A percentile compares a stretch with the other conserved stretches of the same genome.
Conservation (phyloP, 1,284 basidiomycete species). For the Fistulina hepatica region DNA sequence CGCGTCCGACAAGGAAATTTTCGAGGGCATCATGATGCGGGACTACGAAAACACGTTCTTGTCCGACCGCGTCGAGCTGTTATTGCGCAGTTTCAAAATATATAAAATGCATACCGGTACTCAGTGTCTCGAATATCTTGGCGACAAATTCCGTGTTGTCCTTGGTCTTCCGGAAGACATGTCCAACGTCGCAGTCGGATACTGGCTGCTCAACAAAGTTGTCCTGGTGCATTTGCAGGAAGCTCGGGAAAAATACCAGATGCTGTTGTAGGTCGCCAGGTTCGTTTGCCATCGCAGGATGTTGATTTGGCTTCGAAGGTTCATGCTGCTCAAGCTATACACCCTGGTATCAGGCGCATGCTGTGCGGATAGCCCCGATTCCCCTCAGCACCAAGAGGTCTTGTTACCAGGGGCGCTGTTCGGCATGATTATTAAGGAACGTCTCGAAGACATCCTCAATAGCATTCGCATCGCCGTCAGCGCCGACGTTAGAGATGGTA, state of each 20-base stretch:
- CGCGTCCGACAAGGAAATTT: constrained; percentile 95
- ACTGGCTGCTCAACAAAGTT: constrained; percentile 78
- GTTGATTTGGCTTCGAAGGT: constrained; percentile 36
- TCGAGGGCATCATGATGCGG: constrained; percentile 95
- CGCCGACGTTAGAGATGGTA: constrained; percentile 65
- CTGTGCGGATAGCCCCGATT: constrained; percentile 96
- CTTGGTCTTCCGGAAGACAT: constrained; percentile 90
- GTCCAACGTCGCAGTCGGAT: constrained; percentile 77
- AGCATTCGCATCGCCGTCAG: constrained; percentile 66
- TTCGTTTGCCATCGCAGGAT: neutral
- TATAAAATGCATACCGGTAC: constrained; percentile 85
- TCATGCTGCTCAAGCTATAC: constrained; percentile 97
- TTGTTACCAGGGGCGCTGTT: constrained; percentile 91
- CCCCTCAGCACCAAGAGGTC: constrained; percentile 97
- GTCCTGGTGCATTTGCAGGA: constrained; percentile 85
- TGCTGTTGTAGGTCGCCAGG: constrained; percentile 76
- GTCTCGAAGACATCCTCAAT: constrained; percentile 83
- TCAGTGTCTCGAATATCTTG: constrained; percentile 94
- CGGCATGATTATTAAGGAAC: constrained; percentile 97
- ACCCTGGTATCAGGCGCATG: constrained; percentile 86
- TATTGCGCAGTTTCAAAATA: constrained; percentile 94
- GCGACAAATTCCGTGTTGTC: constrained; percentile 94
- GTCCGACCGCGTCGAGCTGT: constrained; percentile 94
- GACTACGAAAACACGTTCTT: constrained; percentile 97
- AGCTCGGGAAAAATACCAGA: constrained; percentile 91